phyloP scores from a whole-genome alignment of 768 basidiomycete species.

The Clavulina sp. region DNA sequence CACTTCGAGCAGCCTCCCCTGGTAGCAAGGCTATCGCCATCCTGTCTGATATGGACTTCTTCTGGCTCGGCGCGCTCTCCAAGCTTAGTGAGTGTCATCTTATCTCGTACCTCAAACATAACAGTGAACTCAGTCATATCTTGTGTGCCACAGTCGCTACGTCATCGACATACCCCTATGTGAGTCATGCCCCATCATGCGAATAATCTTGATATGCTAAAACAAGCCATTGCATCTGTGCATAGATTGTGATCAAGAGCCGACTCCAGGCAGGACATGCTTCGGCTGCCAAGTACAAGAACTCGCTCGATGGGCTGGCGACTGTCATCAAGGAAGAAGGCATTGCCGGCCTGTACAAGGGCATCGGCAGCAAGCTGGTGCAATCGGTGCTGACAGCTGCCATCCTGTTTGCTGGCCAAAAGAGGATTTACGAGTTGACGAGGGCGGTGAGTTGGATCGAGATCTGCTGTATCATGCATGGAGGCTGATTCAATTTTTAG shows the following conservation, averaged over 20 bases:
- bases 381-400: conserved; percentile 90
- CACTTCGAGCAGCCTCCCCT: conserved; percentile 25
- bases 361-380: conserved; percentile 69
- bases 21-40: conserved; percentile 14
- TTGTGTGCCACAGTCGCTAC: conserved; percentile 22
- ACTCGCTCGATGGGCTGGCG: conserved; percentile 57
- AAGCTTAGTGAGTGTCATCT: conserved; percentile 36
- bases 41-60: conserved; percentile 77
- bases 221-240: neutral
- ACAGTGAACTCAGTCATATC: neutral
- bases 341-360: conserved; percentile 68
- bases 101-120: conserved; percentile 26
- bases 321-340: conserved; percentile 69
- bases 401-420: conserved; percentile 81
- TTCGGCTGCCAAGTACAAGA: conserved; percentile 50
- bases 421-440: conserved; percentile 29
- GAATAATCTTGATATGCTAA: neutral
- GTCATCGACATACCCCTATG: conserved; percentile 57
- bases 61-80: conserved; percentile 83
- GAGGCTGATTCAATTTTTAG: too few relatives aligned
- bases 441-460: conserved; percentile 11
- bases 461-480: too few relatives aligned
- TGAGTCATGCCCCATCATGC: conserved; percentile 20
- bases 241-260: conserved; percentile 44
- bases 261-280: conserved; percentile 61